Base-by-base conservation (phyloP, 768 basidiomycete species). In the Kwoniella sp. region DNA sequence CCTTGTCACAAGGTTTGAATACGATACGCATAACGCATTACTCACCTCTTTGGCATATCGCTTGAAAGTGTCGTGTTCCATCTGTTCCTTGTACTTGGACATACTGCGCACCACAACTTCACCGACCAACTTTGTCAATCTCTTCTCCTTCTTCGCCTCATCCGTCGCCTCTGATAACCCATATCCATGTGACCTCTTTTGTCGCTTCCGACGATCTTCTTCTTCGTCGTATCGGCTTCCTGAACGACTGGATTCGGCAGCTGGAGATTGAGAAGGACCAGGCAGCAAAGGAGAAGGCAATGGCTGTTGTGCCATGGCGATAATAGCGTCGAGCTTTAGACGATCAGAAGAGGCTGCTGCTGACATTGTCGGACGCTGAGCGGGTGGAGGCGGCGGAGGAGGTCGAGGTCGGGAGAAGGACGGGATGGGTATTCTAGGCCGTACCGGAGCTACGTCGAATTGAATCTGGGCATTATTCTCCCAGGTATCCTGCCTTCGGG, bases 11-110 rank as follows among this genome's bases (percentile, higher is more conserved):
- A n/a, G n/a, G 40, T 19, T 33, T 33, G 33, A 19, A 44, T 19
- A n/a, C 10, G 17, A 44, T 44, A 6, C 40, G 40, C 17, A 15
- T 19, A 44, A 10, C 19, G 46, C 15, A 44, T 9, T 3, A 44
- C 85, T 64, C 66, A 92, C 95, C 86, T 97, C 92, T 77, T 92
- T 92, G 1, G 96, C 96, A 76, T 96, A 87, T 76, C 88, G 88
- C 84, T 99, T 99, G 85, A 98, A 97, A 57, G 83, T 78, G 7
- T 96, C 92, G 54, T 85, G 85, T 78, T 82, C 79, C 63, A 96
- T 85, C 49, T 87, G 81, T 58, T 87, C 83, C 55, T 87, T 84
- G 74, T 97, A 88, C 82, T 93, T 96, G 62, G 88, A 90, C 92
- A 98, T 93, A 62, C 84, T 87, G 79, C 88, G 89, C 40, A 99